Conservation (phyloP, 2,329 filamentous ascomycete species). For the Colletotrichum plurivorum region DNA sequence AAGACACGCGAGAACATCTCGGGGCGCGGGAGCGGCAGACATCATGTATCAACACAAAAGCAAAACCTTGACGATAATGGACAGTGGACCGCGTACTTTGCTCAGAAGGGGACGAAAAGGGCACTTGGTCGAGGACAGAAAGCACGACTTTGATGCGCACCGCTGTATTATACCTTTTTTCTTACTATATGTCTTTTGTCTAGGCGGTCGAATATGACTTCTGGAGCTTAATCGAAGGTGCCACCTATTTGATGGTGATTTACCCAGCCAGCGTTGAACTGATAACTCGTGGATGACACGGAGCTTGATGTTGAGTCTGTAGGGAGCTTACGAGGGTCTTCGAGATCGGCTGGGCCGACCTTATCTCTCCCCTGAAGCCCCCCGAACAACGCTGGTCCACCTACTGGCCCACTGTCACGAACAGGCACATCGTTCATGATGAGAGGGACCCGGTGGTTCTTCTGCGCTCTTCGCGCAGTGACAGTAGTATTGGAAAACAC, state of each 20-base stretch:
- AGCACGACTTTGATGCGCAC: constrained; percentile 33
- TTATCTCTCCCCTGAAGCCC: neutral
- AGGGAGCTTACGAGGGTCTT: no score
- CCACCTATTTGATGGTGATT: neutral
- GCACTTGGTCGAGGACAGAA: constrained; percentile 12
- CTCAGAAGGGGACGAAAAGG: constrained; percentile 4
- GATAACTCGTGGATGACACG: no score
- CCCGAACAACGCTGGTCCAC: constrained; percentile 8
- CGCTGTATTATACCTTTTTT: constrained; percentile 41
- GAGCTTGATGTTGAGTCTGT: no score
- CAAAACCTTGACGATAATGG: constrained; percentile 40
- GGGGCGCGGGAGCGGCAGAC: neutral
- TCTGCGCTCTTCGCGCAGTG: neutral
- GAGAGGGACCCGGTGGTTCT: neutral
- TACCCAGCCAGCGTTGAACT: neutral
- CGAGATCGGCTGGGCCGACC: neutral
- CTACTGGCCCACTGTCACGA: constrained; percentile 11
- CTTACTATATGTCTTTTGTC: constrained; percentile 22
- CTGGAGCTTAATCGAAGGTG: constrained; percentile 4
- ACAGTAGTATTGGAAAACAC: neutral
- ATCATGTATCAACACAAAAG: constrained; percentile 13
- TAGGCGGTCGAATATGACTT: constrained; percentile 25
- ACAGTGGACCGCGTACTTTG: constrained; percentile 26
- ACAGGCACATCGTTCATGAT: neutral
- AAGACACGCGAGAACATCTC: neutral